Evolutionary conservation across 345 rosid genomes (phyloP).

Genomic region (Dipteronia dyeriana): DNA sequence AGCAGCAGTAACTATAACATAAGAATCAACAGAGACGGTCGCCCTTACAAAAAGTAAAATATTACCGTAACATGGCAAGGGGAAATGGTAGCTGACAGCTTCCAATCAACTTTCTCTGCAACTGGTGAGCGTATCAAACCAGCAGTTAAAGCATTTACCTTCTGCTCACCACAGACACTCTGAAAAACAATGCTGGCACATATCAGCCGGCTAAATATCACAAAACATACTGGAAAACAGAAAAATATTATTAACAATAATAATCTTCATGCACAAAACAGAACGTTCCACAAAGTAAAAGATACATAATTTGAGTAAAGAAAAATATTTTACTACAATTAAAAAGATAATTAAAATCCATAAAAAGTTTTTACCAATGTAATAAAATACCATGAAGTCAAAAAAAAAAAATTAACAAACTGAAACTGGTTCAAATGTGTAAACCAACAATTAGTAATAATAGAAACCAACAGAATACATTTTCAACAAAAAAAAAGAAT

Average conservation of each 20-base stretch:
- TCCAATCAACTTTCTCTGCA: conserved; percentile 96
- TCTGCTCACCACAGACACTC: conserved; percentile 92
- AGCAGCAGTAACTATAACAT: neutral
- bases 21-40: neutral
- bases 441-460: neutral
- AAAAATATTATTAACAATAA: neutral
- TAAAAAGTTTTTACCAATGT: neutral
- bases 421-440: neutral
- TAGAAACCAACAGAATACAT: neutral
- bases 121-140: conserved; percentile 79
- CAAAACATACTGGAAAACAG: neutral
- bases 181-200: conserved; percentile 40
- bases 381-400: neutral
- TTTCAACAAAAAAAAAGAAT: too few species aligned
- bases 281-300: neutral
- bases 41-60: conserved; percentile 28
- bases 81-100: conserved; percentile 87
- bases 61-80: conserved; percentile 98
- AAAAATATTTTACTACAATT: neutral
- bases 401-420: neutral
- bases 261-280: neutral
- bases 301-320: neutral
- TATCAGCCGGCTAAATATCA: conserved; percentile 7
- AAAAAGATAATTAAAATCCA: neutral
- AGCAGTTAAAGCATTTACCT: conserved; percentile 90